Conservation (phyloP, 257 asterid species). For the Salvia miltiorrhiza region DNA sequence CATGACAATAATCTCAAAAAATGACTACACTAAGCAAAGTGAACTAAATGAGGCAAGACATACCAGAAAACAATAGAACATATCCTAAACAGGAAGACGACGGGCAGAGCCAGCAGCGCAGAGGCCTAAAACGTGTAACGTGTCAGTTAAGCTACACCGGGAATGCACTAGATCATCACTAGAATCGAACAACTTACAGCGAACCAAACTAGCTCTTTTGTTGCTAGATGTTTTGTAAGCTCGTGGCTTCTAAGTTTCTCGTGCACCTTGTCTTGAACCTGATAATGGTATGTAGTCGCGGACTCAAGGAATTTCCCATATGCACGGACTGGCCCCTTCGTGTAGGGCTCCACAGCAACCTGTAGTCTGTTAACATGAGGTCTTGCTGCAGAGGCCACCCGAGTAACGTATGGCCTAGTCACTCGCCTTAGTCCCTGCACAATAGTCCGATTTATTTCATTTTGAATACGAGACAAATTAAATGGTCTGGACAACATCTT, state of each 20-base stretch:
- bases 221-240: slow-evolving; percentile 59
- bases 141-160: neutral
- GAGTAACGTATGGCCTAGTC: slow-evolving; percentile 66
- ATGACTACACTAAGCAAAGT: neutral
- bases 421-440: slow-evolving; percentile 57
- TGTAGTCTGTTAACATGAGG: slow-evolving; percentile 60
- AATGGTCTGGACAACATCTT: neutral
- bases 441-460: slow-evolving; percentile 3
- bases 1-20: neutral
- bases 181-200: slow-evolving; percentile 40
- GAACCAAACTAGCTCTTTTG: slow-evolving; percentile 80
- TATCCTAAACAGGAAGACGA: slow-evolving; percentile 41
- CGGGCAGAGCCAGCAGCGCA: slow-evolving; percentile 68
- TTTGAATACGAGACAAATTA: neutral
- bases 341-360: slow-evolving; percentile 45
- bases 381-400: slow-evolving; percentile 50
- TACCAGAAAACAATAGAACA: slow-evolving; percentile 52
- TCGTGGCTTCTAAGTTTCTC: slow-evolving; percentile 62
- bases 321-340: slow-evolving; percentile 43
- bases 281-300: slow-evolving; percentile 61
- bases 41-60: slow-evolving; percentile 21
- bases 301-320: slow-evolving; percentile 60
- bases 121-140: slow-evolving; percentile 54
- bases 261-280: slow-evolving; percentile 62
- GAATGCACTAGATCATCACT: neutral